Conservation (phyloP, 2,329 filamentous ascomycete genomes). For the Fusarium sacchari region DNA sequence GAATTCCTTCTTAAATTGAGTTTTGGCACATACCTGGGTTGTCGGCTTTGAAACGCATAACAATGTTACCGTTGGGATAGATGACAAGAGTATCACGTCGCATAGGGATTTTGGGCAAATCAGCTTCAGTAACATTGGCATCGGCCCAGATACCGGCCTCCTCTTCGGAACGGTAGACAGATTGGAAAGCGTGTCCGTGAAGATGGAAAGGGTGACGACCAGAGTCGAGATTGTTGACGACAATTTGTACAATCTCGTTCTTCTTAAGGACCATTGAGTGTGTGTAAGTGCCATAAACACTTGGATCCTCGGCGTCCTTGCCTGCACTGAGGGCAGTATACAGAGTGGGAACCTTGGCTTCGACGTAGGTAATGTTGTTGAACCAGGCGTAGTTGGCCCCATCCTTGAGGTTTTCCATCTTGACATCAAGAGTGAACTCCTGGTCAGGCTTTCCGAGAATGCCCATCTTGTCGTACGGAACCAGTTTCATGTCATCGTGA, state of each 20-base stretch:
- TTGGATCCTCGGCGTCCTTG: constrained; percentile 65
- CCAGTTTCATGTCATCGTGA: constrained; percentile 79
- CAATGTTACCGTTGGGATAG: constrained; percentile 72
- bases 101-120: constrained; percentile 68
- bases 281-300: constrained; percentile 73
- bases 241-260: constrained; percentile 74
- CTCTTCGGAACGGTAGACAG: constrained; percentile 68
- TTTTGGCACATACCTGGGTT: constrained; percentile 64
- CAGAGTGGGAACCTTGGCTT: constrained; percentile 80
- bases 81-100: constrained; percentile 75
- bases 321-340: constrained; percentile 78
- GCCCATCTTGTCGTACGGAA: constrained; percentile 73
- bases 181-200: constrained; percentile 81
- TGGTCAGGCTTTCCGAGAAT: constrained; percentile 72
- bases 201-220: constrained; percentile 81
- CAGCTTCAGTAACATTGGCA: constrained; percentile 49
- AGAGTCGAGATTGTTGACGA: constrained; percentile 79
- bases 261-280: constrained; percentile 75
- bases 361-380: constrained; percentile 80
- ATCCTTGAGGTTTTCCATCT: constrained; percentile 69
- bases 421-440: constrained; percentile 70
- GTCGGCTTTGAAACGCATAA: constrained; percentile 73
- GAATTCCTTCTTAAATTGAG: too few species aligned
- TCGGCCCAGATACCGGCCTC: constrained; percentile 66
- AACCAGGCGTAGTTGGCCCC: constrained; percentile 72